A percentile compares a stretch with the other conserved stretches of the same genome.
Conservation (phyloP, 1,284 basidiomycete genomes). For the Cryptococcus jaspeensis region DNA sequence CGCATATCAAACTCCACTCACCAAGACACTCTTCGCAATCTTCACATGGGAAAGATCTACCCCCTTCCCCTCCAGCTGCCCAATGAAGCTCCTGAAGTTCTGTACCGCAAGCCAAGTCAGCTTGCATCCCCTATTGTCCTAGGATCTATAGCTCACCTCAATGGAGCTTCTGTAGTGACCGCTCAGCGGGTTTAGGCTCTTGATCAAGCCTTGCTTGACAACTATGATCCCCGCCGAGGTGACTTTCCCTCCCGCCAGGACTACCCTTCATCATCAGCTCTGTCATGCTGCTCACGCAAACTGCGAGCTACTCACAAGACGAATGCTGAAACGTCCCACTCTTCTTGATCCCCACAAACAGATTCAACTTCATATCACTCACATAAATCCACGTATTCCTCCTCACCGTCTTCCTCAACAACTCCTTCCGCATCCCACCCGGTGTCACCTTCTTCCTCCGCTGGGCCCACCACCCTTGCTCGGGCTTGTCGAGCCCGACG, state of each 20-base stretch:
- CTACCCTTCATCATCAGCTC: too few species aligned
- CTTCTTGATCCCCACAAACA: constrained; percentile 69
- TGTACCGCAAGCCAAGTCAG: constrained; percentile 28
- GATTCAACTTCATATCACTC: constrained; percentile 57
- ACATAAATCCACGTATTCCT: constrained; percentile 71
- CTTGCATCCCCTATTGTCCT: background rate
- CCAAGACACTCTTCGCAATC: constrained; percentile 59
- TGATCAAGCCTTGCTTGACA: constrained; percentile 64
- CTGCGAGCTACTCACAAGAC: constrained; percentile 51
- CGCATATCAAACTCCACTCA: too few species aligned
- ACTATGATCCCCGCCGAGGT: constrained; percentile 68
- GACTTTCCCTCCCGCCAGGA: constrained; percentile 49
- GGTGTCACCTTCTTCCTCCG: constrained; percentile 58
- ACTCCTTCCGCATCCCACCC: constrained; percentile 58
- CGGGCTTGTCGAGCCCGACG: constrained; percentile 47
- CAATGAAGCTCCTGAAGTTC: constrained; percentile 67
- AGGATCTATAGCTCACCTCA: constrained; percentile 56
- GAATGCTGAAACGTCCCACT: constrained; percentile 70
- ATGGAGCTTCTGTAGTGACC: constrained; percentile 66
- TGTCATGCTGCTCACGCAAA: too few species aligned
- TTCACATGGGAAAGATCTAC: constrained; percentile 65
- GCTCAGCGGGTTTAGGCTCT: constrained; percentile 64
- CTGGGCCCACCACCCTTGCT: constrained; percentile 50
- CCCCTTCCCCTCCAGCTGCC: constrained; percentile 59
- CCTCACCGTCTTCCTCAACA: constrained; percentile 61